Base-by-base conservation (phyloP, 805 yeast genomes). In the Metschnikowia hibisci region DNA sequence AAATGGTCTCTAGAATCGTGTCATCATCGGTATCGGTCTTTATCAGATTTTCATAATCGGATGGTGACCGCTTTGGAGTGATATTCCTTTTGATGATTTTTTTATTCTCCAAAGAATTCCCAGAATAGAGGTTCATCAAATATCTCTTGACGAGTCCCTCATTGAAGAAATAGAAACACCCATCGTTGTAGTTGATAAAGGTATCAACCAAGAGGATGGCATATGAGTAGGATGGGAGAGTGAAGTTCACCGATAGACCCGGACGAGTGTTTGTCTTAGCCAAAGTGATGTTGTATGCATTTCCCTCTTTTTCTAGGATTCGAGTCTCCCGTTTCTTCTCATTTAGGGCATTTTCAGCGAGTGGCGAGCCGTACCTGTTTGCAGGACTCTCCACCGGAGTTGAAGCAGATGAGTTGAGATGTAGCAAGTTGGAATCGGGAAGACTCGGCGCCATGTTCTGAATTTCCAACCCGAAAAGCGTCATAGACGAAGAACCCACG, bases 401-500 rank as follows among this genome's bases (percentile, higher is more conserved):
- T 9, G 53, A 38, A 2, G 38, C 46, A 12, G 52, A 36, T 12
- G 56, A 53, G 34, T 50, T 45, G 33, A 45, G 39, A 29, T 44
- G 47, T 33, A 53, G 51, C 26, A 58, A 40, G 14, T 50, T 39
- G 4, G 57, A 40, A 2, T 52, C 37, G 22, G 52, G 55, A 31
- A 52, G 48, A 4, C 62, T 46, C 49, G 80, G 74, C 10, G 81
- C 74, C 74, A 81, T 67, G 45, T 80, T 79, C 56, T 83, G 87
- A 42, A 85, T 82, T 50, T 85, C 91, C 44, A 85, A 66, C 5
- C 90, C 90, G 60, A 85, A 85, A 13, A 84, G 61, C 0, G 93
- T 84, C 90, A 85, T 84, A 1, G 91, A 84, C 0, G 90, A 83
- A 0, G 89, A 81, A 0, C 95, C 95, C 29, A 84, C 86, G 55